Conservation (phyloP, 164 flowering plant species). For the Tetrastigma voinierianum region DNA sequence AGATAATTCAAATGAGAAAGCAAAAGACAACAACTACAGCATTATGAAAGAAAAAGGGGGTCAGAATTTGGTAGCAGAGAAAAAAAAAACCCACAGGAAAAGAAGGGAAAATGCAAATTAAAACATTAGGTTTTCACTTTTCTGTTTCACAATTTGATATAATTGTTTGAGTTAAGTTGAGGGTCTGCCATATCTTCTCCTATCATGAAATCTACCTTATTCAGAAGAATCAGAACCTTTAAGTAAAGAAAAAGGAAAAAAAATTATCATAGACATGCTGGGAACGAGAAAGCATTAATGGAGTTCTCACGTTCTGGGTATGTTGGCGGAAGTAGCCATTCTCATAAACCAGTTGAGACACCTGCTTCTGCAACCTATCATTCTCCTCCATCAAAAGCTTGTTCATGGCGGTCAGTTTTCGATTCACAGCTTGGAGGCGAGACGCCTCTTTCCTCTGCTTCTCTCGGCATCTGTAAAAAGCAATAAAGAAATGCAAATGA, state of each 20-base stretch:
- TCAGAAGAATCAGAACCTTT: not conserved
- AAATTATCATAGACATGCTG: not conserved
- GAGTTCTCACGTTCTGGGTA: slow-evolving; percentile 58
- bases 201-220: no score
- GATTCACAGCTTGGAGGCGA: slow-evolving; percentile 82
- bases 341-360: slow-evolving; percentile 87
- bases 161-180: no score
- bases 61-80: no score
- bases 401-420: slow-evolving; percentile 93
- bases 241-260: not conserved
- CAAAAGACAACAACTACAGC: not conserved
- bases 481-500: not conserved
- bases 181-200: no score
- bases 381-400: slow-evolving; percentile 96
- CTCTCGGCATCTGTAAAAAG: slow-evolving; percentile 80
- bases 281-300: not conserved
- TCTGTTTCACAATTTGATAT: no score
- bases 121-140: no score
- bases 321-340: slow-evolving; percentile 89
- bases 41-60: no score
- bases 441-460: slow-evolving; percentile 94
- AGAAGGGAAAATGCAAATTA: no score
- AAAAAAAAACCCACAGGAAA: no score
- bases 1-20: not conserved
- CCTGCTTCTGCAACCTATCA: slow-evolving; percentile 94